Percentiles rank a stretch among this genome's conserved stretches.
Evolutionary conservation across 345 rosid genomes (phyloP).

Genomic region (Camelina laxa): DNA sequence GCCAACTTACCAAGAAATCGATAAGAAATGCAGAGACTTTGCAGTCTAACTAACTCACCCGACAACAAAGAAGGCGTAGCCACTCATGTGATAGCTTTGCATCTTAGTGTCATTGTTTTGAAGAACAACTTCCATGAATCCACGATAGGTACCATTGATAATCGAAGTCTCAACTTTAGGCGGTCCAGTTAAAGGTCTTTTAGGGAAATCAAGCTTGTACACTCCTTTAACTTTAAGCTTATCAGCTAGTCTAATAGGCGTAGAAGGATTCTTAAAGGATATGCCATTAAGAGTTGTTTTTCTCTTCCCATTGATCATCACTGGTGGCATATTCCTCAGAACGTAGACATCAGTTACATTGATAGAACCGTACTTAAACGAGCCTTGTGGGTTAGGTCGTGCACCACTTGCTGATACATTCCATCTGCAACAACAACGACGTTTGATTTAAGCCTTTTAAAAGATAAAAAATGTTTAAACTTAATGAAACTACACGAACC

Average conservation of each 20-base stretch:
- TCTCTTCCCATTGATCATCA: slow-evolving; percentile 67
- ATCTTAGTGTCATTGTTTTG: slow-evolving; percentile 97
- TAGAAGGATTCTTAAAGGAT: slow-evolving; percentile 85
- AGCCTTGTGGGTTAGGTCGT: slow-evolving; percentile 98
- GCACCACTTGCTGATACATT: slow-evolving; percentile 98
- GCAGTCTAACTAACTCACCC: slow-evolving; percentile 58
- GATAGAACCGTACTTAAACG: slow-evolving; percentile 93
- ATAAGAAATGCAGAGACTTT: slow-evolving; percentile 5
- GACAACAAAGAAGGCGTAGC: slow-evolving; percentile 91
- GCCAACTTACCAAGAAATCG: background rate
- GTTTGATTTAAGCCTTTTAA: background rate
- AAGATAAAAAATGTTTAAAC: background rate
- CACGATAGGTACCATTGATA: slow-evolving; percentile 91
- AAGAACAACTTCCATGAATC: slow-evolving; percentile 91
- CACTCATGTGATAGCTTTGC: slow-evolving; percentile 91
- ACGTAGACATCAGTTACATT: slow-evolving; percentile 89
- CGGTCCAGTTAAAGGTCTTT: slow-evolving; percentile 72
- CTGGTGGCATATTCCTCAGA: slow-evolving; percentile 76
- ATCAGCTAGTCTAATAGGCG: slow-evolving; percentile 96
- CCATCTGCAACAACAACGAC: slow-evolving; percentile 62
- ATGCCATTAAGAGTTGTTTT: slow-evolving; percentile 77
- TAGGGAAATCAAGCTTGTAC: slow-evolving; percentile 93
- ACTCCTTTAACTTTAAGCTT: slow-evolving; percentile 76
- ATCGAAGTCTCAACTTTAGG: slow-evolving; percentile 75
- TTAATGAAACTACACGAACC: background rate